Evolutionary conservation across 345 rosid species (phyloP).

Genomic region (Citrus trifoliata): DNA sequence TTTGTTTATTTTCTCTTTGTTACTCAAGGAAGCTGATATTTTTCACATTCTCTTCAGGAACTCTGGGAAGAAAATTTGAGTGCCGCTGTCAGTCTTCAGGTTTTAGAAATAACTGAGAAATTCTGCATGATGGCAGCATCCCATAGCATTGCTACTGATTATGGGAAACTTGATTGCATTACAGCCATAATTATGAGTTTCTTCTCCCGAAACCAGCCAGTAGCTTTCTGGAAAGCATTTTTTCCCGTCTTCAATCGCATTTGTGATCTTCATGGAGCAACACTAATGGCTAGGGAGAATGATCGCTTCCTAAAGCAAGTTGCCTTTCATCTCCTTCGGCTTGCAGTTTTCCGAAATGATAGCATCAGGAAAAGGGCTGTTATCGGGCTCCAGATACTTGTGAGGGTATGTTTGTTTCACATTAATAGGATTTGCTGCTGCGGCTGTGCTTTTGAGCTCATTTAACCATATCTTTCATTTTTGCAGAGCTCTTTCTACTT

Average conservation of each 20-base stretch:
- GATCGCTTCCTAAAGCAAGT: conserved; percentile 98
- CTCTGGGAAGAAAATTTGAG: conserved; percentile 99
- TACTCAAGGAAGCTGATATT: conserved; percentile 19
- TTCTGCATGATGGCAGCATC: conserved; percentile 88
- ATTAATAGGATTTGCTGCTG: conserved; percentile 18
- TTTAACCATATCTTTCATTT: conserved; percentile 23
- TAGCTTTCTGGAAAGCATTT: conserved; percentile 85
- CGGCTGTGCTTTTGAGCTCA: conserved; percentile 5
- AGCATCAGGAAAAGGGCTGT: conserved; percentile 95
- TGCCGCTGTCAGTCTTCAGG: conserved; percentile 96
- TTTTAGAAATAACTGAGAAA: conserved; percentile 86
- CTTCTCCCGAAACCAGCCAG: conserved; percentile 92
- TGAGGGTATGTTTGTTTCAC: conserved; percentile 57
- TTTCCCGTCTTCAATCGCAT: conserved; percentile 75
- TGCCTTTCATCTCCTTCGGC: conserved; percentile 96
- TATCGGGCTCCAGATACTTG: conserved; percentile 87
- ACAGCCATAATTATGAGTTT: conserved; percentile 80
- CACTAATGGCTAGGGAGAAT: conserved; percentile 96
- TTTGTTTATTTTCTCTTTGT: conserved; percentile 6
- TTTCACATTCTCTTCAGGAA: conserved; percentile 54
- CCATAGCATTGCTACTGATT: conserved; percentile 91
- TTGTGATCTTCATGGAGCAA: conserved; percentile 93
- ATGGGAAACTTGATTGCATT: conserved; percentile 93
- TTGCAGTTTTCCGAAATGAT: conserved; percentile 91
- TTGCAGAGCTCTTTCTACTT: conserved; percentile 92